phyloP scores from a whole-genome alignment of 345 rosid genomes.

The Pistacia integerrima region DNA sequence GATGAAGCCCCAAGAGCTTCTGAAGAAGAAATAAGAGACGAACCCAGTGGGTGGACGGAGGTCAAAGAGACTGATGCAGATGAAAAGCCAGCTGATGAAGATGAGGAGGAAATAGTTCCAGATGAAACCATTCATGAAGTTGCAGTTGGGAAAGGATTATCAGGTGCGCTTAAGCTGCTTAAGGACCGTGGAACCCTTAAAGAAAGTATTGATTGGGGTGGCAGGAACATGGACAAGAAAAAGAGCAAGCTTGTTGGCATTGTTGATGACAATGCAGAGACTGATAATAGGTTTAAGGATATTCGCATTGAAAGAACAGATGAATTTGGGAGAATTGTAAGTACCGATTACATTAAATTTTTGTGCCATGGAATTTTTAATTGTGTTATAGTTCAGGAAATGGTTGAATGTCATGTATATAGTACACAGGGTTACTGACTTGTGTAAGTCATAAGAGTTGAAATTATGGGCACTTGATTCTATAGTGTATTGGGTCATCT shows the following conservation, averaged over 20 bases:
- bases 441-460: no score
- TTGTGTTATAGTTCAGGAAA: neutral
- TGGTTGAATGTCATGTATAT: neutral
- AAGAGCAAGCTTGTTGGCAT: slow-evolving; percentile 96
- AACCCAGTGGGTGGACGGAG: slow-evolving; percentile 64
- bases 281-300: slow-evolving; percentile 59
- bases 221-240: slow-evolving; percentile 99
- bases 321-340: slow-evolving; percentile 95
- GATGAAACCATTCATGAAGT: slow-evolving; percentile 88
- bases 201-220: slow-evolving; percentile 94
- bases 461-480: no score
- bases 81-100: slow-evolving; percentile 48
- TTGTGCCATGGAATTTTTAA: neutral
- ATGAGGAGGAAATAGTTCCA: slow-evolving; percentile 62
- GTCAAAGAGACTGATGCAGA: slow-evolving; percentile 50
- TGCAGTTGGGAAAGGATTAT: slow-evolving; percentile 87
- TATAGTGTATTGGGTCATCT: no score
- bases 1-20: slow-evolving; percentile 66
- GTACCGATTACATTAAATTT: slow-evolving; percentile 29
- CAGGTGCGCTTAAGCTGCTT: slow-evolving; percentile 80
- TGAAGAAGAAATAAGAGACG: slow-evolving; percentile 57
- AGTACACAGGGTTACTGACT: neutral
- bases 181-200: slow-evolving; percentile 92
- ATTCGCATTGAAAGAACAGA: slow-evolving; percentile 88
- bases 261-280: slow-evolving; percentile 43